These are phyloP conservation scores for Fusarium irregulare DNA, from an alignment of 2,329 filamentous ascomycete species.

Conservation along the genomic window DNA sequence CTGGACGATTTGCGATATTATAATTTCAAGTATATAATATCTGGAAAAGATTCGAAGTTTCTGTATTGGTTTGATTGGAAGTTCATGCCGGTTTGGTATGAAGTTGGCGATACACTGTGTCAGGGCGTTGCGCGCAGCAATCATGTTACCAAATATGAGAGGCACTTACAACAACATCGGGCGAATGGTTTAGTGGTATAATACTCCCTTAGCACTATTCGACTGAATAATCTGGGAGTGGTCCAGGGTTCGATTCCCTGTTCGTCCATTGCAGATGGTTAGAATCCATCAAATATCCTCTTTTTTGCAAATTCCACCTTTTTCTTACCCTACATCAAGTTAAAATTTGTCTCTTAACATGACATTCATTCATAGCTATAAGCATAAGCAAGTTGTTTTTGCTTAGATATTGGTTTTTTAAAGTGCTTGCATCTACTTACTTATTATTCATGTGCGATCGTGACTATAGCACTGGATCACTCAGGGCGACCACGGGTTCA, in stretches of 20 bases:
- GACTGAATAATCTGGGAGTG: slow-evolving; percentile 43
- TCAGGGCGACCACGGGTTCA: neutral
- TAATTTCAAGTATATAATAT: neutral
- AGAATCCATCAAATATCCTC: slow-evolving; percentile 24
- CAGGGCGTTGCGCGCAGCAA: neutral
- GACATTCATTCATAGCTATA: neutral
- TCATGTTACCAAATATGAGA: neutral
- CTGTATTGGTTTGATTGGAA: neutral
- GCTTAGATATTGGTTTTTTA: neutral
- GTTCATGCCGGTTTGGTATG: neutral
- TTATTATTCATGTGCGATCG: rapidly evolving
- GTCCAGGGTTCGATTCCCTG: slow-evolving; percentile 50
- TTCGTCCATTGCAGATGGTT: slow-evolving; percentile 45
- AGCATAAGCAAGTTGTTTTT: neutral
- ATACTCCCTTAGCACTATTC: slow-evolving; percentile 49
- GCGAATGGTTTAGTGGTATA: slow-evolving; percentile 51
- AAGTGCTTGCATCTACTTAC: neutral
- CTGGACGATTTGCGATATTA: no score
- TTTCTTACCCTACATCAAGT: neutral
- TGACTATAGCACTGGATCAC: rapidly evolving
- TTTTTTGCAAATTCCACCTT: slow-evolving; percentile 27
- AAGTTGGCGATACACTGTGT: neutral
- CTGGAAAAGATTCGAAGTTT: neutral
- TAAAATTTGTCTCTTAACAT: neutral
- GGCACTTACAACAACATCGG: neutral